Evolutionary conservation across 306 rosid species (phyloP).

Genomic region (Mucuna pruriens): DNA sequence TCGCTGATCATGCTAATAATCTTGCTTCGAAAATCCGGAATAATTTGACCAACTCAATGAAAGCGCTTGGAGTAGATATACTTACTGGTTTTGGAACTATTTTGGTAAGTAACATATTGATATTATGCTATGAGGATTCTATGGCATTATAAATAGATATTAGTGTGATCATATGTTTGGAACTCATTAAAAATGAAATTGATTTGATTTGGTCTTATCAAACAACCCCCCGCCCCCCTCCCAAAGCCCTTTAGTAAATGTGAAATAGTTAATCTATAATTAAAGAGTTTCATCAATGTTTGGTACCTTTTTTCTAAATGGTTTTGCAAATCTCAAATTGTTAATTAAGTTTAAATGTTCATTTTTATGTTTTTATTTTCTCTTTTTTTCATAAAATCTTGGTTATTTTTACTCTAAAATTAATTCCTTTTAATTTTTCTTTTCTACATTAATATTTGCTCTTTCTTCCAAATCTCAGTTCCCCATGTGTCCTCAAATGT

Average conservation of each 20-base stretch:
- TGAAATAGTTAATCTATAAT: neutral
- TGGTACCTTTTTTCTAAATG: neutral
- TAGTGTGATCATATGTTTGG: neutral
- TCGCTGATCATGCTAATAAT: slow-evolving; percentile 97
- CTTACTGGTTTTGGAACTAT: slow-evolving; percentile 87
- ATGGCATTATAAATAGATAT: neutral
- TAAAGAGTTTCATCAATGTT: neutral
- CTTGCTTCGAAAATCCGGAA: slow-evolving; percentile 92
- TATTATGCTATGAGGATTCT: neutral
- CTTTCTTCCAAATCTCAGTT: too few species aligned
- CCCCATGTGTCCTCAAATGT: neutral
- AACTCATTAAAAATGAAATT: neutral
- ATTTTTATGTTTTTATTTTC: neutral
- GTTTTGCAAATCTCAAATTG: neutral
- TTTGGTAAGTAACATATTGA: slow-evolving; percentile 60
- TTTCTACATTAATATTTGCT: neutral
- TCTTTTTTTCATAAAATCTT: neutral
- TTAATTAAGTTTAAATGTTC: neutral
- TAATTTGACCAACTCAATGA: slow-evolving; percentile 89
- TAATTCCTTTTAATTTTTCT: neutral
- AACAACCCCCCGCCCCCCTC: too few species aligned
- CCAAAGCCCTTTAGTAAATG: neutral
- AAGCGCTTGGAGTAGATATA: slow-evolving; percentile 96
- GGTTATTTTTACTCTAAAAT: neutral
- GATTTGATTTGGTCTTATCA: neutral